Evolutionary conservation across 305 asterid species (phyloP).

Genomic region (Fraxinus latifolia): DNA sequence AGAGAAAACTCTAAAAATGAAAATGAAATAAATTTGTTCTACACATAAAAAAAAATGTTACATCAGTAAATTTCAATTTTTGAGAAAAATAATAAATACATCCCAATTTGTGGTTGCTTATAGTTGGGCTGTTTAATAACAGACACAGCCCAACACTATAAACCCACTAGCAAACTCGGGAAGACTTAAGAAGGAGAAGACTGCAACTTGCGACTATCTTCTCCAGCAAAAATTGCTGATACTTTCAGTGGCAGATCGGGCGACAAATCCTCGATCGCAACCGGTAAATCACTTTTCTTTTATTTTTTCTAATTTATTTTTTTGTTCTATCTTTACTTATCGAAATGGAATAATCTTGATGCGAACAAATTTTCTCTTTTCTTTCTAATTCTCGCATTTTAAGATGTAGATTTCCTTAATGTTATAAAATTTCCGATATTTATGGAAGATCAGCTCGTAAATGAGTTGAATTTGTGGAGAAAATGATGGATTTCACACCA

Average conservation of each 20-base stretch:
- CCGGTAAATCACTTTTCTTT: not conserved
- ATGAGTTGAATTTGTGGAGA: not conserved
- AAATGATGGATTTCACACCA: not conserved
- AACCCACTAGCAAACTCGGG: not conserved
- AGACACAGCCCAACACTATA: not conserved
- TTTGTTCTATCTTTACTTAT: not conserved
- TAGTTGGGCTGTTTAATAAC: not conserved
- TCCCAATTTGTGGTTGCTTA: not conserved
- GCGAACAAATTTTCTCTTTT: not conserved
- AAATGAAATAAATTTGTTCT: not conserved
- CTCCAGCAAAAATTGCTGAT: not conserved
- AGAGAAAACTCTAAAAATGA: not conserved
- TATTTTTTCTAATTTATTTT: not conserved
- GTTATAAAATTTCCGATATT: not conserved
- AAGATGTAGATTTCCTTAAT: not conserved
- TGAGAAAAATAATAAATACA: not conserved
- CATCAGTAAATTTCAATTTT: not conserved
- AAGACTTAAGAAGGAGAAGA: not conserved
- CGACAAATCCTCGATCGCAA: not conserved
- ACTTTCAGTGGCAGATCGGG: not conserved
- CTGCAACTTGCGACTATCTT: not conserved
- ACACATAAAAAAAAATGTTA: not conserved
- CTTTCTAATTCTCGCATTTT: not conserved
- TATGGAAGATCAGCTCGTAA: not conserved
- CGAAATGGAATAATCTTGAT: not conserved